Conservation (phyloP, 2,329 filamentous ascomycete genomes). For the Boeremia lycopersici region DNA sequence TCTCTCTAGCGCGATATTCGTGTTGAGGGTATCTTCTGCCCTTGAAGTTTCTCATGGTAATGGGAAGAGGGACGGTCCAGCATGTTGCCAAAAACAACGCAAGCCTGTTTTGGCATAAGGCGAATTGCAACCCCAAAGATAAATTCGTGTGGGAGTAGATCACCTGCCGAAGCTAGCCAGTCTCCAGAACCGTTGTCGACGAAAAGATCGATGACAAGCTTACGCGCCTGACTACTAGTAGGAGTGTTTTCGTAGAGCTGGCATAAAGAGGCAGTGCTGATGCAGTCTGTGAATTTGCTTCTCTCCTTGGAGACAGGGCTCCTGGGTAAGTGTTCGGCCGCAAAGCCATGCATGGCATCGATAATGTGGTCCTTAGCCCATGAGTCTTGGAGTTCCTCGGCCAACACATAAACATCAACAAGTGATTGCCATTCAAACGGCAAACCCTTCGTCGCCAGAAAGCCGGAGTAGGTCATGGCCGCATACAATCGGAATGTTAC, state of each 20-base stretch:
- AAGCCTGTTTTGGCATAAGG: not conserved
- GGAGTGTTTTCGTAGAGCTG: not conserved
- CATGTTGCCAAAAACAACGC: not conserved
- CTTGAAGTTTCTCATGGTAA: not conserved
- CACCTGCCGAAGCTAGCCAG: not conserved
- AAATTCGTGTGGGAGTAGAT: not conserved
- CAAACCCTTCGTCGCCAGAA: not conserved
- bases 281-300: not conserved
- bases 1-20: not conserved
- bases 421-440: not conserved
- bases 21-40: not conserved
- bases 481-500: not conserved
- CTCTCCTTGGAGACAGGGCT: too few relatives aligned
- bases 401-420: constrained; percentile 1
- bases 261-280: not conserved
- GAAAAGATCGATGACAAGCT: not conserved
- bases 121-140: not conserved
- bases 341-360: not conserved
- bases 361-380: not conserved
- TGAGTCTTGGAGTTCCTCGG: not conserved
- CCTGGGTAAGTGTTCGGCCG: not conserved
- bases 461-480: not conserved
- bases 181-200: not conserved
- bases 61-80: not conserved
- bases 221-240: not conserved